These are phyloP conservation scores for Calonectria pauciramosa DNA, from an alignment of 2,329 filamentous ascomycete species.

Conservation along the genomic window DNA sequence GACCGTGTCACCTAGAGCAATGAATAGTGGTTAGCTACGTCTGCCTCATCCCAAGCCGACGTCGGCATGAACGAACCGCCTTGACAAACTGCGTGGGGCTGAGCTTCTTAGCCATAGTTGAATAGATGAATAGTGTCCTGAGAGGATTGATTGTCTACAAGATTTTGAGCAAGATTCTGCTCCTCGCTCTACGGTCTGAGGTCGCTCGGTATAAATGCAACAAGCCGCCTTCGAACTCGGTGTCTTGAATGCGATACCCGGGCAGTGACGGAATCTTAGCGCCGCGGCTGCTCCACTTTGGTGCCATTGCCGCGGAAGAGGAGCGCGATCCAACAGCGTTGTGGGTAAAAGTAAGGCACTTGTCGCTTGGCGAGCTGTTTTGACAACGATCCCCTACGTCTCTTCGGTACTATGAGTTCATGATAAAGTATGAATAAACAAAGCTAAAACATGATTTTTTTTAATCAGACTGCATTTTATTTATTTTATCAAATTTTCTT, in stretches of 20 bases:
- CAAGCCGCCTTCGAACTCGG: not conserved
- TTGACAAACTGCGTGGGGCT: slow-evolving; percentile 52
- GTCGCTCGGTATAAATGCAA: not conserved
- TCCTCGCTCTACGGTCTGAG: not conserved
- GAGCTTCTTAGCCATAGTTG: slow-evolving; percentile 51
- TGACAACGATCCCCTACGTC: not conserved
- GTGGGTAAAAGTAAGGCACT: not conserved
- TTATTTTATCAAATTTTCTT: not conserved
- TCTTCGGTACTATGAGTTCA: no score
- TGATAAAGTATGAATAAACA: no score
- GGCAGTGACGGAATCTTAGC: slow-evolving; percentile 28
- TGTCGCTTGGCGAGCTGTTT: not conserved
- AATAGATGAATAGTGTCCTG: not conserved
- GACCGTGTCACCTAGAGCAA: slow-evolving; percentile 81
- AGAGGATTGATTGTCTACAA: not conserved
- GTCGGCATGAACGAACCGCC: slow-evolving; percentile 44
- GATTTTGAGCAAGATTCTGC: not conserved
- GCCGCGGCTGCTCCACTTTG: slow-evolving; percentile 15
- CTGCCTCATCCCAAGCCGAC: not conserved
- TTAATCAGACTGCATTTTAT: not conserved
- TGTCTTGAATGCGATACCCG: slow-evolving; percentile 14
- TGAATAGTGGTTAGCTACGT: not conserved
- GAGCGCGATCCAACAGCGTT: not conserved
- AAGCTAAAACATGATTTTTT: no score
- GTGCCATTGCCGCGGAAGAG: slow-evolving; percentile 13